Evolutionary conservation across 148 eudicot species (phyloP).

Genomic region (Selenicereus undatus): DNA sequence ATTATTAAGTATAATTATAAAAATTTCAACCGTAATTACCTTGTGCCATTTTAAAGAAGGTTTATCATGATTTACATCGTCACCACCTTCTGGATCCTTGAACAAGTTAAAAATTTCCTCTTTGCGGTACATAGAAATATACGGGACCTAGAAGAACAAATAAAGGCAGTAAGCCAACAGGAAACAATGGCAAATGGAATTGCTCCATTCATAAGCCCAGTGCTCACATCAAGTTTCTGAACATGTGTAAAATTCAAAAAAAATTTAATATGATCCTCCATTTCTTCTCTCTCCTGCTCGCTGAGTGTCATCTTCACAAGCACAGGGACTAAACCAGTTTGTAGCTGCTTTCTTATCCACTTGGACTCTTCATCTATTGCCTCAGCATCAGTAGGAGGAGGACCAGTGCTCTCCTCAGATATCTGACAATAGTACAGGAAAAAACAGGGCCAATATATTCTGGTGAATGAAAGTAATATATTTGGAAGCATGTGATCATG

Average conservation of each 20-base stretch:
- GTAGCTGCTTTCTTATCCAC: constrained; percentile 80
- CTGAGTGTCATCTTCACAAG: constrained; percentile 31
- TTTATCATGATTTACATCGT: constrained; percentile 36
- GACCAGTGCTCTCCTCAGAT: constrained; percentile 75
- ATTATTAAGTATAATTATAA: not conserved
- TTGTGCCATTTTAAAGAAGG: constrained; percentile 73
- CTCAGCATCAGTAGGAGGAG: constrained; percentile 55
- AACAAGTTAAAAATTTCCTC: constrained; percentile 75
- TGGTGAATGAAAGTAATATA: too few species aligned
- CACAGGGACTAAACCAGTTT: constrained; percentile 41
- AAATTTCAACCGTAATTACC: constrained; percentile 38
- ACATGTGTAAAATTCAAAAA: constrained; percentile 75
- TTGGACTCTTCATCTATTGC: constrained; percentile 69
- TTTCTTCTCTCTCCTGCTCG: constrained; percentile 29
- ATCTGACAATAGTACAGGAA: constrained; percentile 35
- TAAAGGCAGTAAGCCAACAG: constrained; percentile 5
- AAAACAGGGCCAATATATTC: too few species aligned
- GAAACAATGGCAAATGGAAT: not conserved
- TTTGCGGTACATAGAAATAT: constrained; percentile 84
- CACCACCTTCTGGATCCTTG: constrained; percentile 52
- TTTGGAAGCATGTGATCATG: too few species aligned
- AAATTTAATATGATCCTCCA: constrained; percentile 62
- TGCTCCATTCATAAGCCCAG: not conserved
- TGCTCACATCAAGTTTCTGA: constrained; percentile 80
- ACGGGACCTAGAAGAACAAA: constrained; percentile 57